phyloP scores from a whole-genome alignment of 768 basidiomycete genomes.

The Boletus speciosus region DNA sequence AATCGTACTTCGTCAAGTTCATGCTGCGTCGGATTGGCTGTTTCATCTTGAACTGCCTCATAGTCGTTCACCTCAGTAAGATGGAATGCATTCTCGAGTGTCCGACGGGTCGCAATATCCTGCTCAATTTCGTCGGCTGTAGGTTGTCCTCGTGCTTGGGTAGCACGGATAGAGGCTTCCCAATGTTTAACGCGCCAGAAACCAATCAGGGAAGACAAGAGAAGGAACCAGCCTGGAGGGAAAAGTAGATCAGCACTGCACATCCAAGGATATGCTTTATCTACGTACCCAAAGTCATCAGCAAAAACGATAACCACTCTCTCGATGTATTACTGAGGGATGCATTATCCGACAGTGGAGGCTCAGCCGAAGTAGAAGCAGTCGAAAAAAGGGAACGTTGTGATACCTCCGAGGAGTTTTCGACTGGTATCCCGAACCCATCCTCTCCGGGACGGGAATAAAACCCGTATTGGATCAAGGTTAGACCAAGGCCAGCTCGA shows the following conservation, averaged over 20 bases:
- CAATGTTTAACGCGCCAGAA: slow-evolving; percentile 85
- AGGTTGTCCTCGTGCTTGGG: slow-evolving; percentile 23
- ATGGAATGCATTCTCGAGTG: slow-evolving; percentile 52
- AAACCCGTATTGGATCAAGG: slow-evolving; percentile 90
- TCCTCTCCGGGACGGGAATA: slow-evolving; percentile 48
- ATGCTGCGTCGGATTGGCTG: slow-evolving; percentile 26
- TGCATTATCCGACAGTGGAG: slow-evolving; percentile 6
- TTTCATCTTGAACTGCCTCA: slow-evolving; percentile 1
- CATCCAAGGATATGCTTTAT: background rate
- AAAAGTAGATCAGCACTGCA: background rate
- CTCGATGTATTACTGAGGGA: slow-evolving; percentile 48
- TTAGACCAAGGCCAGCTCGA: slow-evolving; percentile 92
- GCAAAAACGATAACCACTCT: slow-evolving; percentile 88
- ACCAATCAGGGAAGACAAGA: slow-evolving; percentile 77
- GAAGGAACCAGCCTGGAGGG: slow-evolving; percentile 80
- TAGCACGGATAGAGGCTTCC: slow-evolving; percentile 65
- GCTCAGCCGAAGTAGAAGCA: slow-evolving; percentile 26
- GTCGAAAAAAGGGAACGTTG: slow-evolving; percentile 22
- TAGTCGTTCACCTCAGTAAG: slow-evolving; percentile 33
- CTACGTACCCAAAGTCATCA: slow-evolving; percentile 78
- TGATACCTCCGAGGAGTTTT: slow-evolving; percentile 14
- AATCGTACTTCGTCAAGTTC: slow-evolving; percentile 45
- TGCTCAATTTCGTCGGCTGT: slow-evolving; percentile 45
- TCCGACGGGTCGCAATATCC: slow-evolving; percentile 49
- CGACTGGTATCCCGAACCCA: slow-evolving; percentile 26